phyloP scores from a whole-genome alignment of 345 rosid genomes.

The Rubroshorea leprosula region DNA sequence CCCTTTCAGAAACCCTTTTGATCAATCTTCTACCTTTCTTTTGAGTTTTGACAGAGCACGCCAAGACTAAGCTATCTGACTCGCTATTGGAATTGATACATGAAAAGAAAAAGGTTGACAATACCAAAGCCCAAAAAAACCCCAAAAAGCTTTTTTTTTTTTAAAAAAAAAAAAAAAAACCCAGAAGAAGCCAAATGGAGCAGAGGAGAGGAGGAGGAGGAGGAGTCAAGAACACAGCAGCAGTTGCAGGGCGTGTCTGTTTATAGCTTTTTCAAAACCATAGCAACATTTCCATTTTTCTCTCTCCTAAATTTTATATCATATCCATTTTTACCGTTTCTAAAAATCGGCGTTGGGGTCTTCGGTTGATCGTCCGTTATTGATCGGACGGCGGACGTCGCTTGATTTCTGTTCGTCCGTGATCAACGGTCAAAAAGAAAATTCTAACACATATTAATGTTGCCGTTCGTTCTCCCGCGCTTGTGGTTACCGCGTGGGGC shows the following conservation, averaged over 20 bases:
- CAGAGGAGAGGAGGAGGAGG: conserved; percentile 11
- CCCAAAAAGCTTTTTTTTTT: background rate
- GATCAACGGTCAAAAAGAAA: background rate
- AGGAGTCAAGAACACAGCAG: conserved; percentile 42
- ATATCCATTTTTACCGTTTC: background rate
- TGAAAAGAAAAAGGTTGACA: too few species aligned
- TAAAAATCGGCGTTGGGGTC: background rate
- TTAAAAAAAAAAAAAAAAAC: conserved; percentile 19
- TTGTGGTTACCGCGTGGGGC: conserved; percentile 1
- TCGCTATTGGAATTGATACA: too few species aligned
- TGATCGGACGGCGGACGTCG: background rate
- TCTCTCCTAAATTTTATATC: background rate
- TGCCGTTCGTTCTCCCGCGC: background rate
- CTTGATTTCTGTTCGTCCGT: background rate
- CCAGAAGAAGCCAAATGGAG: conserved; percentile 17
- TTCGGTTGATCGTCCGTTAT: background rate
- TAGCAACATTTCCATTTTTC: background rate
- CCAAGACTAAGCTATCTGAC: conserved; percentile 5
- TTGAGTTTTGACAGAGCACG: conserved; percentile 19
- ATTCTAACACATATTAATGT: background rate
- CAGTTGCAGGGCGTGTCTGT: conserved; percentile 31
- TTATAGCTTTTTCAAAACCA: background rate
- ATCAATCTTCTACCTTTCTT: background rate
- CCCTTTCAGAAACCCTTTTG: background rate
- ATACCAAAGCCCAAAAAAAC: background rate